These are phyloP conservation scores for Boletus vermiculosoides DNA, from an alignment of 768 basidiomycete genomes.

Conservation along the genomic window DNA sequence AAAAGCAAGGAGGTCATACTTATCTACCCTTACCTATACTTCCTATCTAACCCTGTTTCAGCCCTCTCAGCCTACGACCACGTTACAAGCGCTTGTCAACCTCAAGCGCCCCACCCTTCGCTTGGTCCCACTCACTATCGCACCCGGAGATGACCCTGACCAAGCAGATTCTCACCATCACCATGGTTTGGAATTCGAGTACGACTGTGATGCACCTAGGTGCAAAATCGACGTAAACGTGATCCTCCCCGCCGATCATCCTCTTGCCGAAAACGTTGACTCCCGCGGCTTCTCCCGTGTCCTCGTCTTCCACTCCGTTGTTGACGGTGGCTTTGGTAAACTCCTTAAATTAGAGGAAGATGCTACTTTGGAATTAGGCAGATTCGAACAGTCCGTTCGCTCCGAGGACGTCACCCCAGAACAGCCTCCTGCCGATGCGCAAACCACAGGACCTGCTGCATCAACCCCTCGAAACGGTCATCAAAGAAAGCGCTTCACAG, in stretches of 20 bases:
- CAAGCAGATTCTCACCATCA: constrained; percentile 53
- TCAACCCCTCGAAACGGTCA: constrained; percentile 21
- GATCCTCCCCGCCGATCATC: constrained; percentile 63
- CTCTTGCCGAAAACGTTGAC: constrained; percentile 45
- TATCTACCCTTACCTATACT: neutral
- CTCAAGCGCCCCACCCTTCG: constrained; percentile 87
- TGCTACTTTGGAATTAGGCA: constrained; percentile 74
- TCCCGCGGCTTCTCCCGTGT: constrained; percentile 29
- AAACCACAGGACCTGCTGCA: constrained; percentile 12
- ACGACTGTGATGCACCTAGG: constrained; percentile 86
- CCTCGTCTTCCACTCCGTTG: constrained; percentile 46
- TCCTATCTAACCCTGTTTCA: constrained; percentile 28
- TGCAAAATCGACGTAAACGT: constrained; percentile 80
- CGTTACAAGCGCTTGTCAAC: constrained; percentile 91
- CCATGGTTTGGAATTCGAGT: constrained; percentile 87
- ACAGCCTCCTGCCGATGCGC: constrained; percentile 10
- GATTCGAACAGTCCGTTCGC: constrained; percentile 50
- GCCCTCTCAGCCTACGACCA: constrained; percentile 85
- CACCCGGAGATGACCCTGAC: constrained; percentile 46
- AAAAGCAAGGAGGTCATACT: constrained; percentile 75
- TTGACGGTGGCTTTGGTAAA: constrained; percentile 83
- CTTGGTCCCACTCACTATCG: constrained; percentile 58
- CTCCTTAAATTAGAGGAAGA: constrained; percentile 72
- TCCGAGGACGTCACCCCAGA: constrained; percentile 9
- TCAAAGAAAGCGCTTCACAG: constrained; percentile 58